These are phyloP conservation scores for Multifurca ochricompacta DNA, from an alignment of 768 basidiomycete species.

Conservation along the genomic window DNA sequence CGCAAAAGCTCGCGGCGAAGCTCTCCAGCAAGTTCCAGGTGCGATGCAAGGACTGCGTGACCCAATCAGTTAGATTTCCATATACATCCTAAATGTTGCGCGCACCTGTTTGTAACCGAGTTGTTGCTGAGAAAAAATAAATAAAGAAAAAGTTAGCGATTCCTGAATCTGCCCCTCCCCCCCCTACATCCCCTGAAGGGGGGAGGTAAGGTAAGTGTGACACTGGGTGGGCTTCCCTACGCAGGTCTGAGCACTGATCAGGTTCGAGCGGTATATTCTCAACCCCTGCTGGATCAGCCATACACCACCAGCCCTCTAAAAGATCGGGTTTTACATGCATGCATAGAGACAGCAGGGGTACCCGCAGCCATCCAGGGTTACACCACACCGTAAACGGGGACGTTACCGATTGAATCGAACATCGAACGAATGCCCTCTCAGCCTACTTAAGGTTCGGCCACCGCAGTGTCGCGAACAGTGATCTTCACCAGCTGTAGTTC, in stretches of 20 bases:
- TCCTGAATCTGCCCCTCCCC: conserved; percentile 31
- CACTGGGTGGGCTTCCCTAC: conserved; percentile 91
- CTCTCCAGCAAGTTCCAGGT: conserved; percentile 78
- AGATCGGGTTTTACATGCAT: conserved; percentile 25
- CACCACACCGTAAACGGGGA: conserved; percentile 47
- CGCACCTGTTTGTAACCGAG: conserved; percentile 78
- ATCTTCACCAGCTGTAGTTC: conserved; percentile 51
- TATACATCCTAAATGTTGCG: not conserved
- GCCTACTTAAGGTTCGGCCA: conserved; percentile 26
- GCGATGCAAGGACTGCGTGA: conserved; percentile 70
- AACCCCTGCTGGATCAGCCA: conserved; percentile 46
- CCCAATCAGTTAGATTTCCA: not conserved
- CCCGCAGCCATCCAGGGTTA: conserved; percentile 82
- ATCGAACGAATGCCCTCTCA: conserved; percentile 29
- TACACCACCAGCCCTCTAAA: conserved; percentile 23
- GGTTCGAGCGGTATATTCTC: conserved; percentile 98
- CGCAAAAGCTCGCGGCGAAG: conserved; percentile 82
- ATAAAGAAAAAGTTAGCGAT: conserved; percentile 43
- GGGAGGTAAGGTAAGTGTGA: conserved; percentile 39
- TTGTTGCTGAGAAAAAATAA: conserved; percentile 39
- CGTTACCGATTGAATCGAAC: conserved; percentile 59
- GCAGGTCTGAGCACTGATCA: conserved; percentile 97
- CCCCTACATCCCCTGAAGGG: conserved; percentile 32
- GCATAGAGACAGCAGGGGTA: conserved; percentile 44
- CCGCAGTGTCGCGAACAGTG: conserved; percentile 24